Evolutionary conservation across 257 asterid genomes (phyloP).

Genomic region (Solanum bulbocastanum): DNA sequence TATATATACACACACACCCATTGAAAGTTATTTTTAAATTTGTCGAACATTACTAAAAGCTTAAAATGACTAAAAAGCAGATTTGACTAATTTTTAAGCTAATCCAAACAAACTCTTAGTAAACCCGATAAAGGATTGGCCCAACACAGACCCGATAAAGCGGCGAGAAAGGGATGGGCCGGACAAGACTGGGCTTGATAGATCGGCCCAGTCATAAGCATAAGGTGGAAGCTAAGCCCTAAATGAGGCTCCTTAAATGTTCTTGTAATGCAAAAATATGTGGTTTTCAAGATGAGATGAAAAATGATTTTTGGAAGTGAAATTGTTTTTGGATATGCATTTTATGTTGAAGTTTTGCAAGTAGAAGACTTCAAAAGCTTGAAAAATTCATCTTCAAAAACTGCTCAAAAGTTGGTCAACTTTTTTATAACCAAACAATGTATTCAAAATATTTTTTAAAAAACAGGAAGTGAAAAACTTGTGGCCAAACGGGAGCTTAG

Average conservation of each 20-base stretch:
- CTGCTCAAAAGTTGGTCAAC: too few species aligned
- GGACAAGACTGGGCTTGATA: background rate
- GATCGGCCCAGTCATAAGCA: background rate
- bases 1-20: too few species aligned
- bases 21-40: too few species aligned
- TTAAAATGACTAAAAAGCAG: too few species aligned
- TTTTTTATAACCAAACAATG: too few species aligned
- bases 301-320: background rate
- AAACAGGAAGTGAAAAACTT: background rate
- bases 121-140: background rate
- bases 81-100: too few species aligned
- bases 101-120: too few species aligned
- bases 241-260: background rate
- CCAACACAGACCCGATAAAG: background rate
- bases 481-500: background rate
- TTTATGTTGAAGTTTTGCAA: background rate
- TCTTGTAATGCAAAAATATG: background rate
- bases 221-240: background rate
- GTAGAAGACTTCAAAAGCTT: background rate
- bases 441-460: too few species aligned
- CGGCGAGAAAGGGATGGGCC: background rate
- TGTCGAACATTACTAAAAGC: too few species aligned
- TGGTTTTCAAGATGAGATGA: background rate
- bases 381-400: background rate
- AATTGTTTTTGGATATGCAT: background rate